These are phyloP conservation scores for Puya raimondii DNA, from an alignment of 176 grass and related monocot genomes.

Conservation along the genomic window DNA sequence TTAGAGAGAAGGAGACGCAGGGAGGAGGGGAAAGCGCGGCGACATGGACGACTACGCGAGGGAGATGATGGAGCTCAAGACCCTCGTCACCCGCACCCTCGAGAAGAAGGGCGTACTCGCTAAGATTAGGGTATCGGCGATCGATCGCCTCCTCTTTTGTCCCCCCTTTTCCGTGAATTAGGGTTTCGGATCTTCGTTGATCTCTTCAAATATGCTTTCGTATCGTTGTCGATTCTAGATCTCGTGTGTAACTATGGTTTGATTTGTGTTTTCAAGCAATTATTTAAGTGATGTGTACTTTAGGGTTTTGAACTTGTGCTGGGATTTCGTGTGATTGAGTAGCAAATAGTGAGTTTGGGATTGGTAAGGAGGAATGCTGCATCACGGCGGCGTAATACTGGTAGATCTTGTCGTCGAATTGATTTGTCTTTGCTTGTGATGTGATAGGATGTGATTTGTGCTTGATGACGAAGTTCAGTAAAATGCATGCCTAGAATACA, in stretches of 20 bases:
- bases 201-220: neutral
- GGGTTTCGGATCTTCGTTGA: neutral
- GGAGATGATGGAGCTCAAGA: constrained; percentile 99
- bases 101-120: constrained; percentile 97
- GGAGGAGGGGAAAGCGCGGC: neutral
- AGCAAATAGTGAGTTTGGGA: neutral
- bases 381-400: neutral
- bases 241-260: neutral
- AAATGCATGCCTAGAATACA: neutral
- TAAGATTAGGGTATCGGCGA: constrained; percentile 62
- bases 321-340: neutral
- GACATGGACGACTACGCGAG: constrained; percentile 80
- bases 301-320: neutral
- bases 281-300: neutral
- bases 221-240: neutral
- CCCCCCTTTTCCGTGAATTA: neutral
- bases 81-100: constrained; percentile 82
- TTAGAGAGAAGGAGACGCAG: neutral
- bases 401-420: neutral
- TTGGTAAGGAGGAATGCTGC: neutral
- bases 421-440: neutral
- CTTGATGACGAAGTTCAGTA: neutral
- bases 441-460: neutral
- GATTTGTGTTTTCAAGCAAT: neutral
- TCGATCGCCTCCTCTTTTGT: neutral